phyloP scores from a whole-genome alignment of 1,284 basidiomycete species.

The Sphagnurus paluster region DNA sequence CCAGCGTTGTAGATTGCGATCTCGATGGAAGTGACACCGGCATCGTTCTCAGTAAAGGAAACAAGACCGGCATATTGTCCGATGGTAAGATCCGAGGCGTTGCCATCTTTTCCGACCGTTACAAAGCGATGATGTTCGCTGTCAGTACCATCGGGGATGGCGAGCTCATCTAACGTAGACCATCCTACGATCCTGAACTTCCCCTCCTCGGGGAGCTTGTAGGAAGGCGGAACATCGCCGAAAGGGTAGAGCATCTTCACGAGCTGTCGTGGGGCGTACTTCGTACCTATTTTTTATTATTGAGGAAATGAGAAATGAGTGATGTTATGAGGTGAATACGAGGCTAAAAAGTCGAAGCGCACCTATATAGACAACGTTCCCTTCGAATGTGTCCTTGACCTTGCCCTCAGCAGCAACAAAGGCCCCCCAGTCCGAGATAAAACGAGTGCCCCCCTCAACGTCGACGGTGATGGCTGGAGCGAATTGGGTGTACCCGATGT shows the following conservation, averaged over 20 bases:
- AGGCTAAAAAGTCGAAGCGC: constrained; percentile 23
- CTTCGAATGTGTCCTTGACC: constrained; percentile 33
- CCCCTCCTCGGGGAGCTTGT: constrained; percentile 30
- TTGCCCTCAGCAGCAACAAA: constrained; percentile 29
- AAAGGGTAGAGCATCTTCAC: constrained; percentile 31
- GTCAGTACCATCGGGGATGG: constrained; percentile 29
- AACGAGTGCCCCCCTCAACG: constrained; percentile 16
- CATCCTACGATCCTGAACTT: constrained; percentile 31
- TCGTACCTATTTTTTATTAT: too few relatives aligned
- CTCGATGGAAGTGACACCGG: constrained; percentile 29
- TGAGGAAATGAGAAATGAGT: constrained; percentile 22
- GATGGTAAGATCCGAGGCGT: constrained; percentile 35
- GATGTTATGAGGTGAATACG: constrained; percentile 26
- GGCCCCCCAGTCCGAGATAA: constrained; percentile 30
- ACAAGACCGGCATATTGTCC: constrained; percentile 33
- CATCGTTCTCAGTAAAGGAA: constrained; percentile 24
- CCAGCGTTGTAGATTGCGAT: constrained; percentile 30
- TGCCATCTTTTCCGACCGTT: constrained; percentile 33
- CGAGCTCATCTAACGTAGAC: constrained; percentile 24
- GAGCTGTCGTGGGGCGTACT: constrained; percentile 19
- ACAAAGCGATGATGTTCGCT: constrained; percentile 30
- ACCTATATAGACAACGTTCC: constrained; percentile 43
- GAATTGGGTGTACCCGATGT: constrained; percentile 32
- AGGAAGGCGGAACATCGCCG: constrained; percentile 16
- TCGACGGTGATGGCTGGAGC: constrained; percentile 28